phyloP scores from a whole-genome alignment of 2,329 filamentous ascomycete genomes.

The Diaporthe sp. region DNA sequence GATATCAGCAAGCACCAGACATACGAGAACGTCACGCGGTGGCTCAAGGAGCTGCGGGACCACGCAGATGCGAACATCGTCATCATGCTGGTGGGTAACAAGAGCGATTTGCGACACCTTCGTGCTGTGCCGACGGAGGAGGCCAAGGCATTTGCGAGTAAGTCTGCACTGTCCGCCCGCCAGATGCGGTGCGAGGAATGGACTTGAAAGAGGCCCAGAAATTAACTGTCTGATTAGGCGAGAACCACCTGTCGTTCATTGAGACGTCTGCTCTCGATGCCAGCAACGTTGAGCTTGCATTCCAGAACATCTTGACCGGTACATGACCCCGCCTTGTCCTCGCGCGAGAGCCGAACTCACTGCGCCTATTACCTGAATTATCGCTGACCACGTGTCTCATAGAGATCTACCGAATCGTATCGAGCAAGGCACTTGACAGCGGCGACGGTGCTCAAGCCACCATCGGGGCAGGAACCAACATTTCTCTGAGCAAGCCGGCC shows the following conservation, averaged over 20 bases:
- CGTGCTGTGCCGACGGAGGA: slow-evolving; percentile 97
- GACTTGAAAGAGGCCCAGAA: not conserved
- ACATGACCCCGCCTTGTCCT: slow-evolving; percentile 50
- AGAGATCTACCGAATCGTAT: slow-evolving; percentile 99
- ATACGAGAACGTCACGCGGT: slow-evolving; percentile 98
- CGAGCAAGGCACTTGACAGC: slow-evolving; percentile 94
- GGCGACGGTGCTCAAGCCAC: slow-evolving; percentile 85
- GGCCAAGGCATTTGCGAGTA: slow-evolving; percentile 97
- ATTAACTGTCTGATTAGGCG: slow-evolving; percentile 70
- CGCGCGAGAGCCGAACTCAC: not conserved
- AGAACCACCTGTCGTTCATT: slow-evolving; percentile 98
- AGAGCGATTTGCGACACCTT: slow-evolving; percentile 99
- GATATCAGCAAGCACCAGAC: slow-evolving; percentile 99
- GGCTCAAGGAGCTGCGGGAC: slow-evolving; percentile 98
- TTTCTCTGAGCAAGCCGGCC: slow-evolving; percentile 88
- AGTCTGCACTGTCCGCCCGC: slow-evolving; percentile 19
- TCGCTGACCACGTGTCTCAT: slow-evolving; percentile 39
- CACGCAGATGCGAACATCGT: slow-evolving; percentile 99
- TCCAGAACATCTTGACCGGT: slow-evolving; percentile 99
- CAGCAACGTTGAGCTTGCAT: slow-evolving; percentile 98
- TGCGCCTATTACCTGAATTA: slow-evolving; percentile 17
- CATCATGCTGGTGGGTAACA: slow-evolving; percentile 99
- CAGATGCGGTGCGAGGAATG: not conserved
- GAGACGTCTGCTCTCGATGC: slow-evolving; percentile 98
- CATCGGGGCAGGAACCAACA: slow-evolving; percentile 83